Evolutionary conservation across 148 eudicot genomes (phyloP).

Genomic region (Vaccinium darrowii): DNA sequence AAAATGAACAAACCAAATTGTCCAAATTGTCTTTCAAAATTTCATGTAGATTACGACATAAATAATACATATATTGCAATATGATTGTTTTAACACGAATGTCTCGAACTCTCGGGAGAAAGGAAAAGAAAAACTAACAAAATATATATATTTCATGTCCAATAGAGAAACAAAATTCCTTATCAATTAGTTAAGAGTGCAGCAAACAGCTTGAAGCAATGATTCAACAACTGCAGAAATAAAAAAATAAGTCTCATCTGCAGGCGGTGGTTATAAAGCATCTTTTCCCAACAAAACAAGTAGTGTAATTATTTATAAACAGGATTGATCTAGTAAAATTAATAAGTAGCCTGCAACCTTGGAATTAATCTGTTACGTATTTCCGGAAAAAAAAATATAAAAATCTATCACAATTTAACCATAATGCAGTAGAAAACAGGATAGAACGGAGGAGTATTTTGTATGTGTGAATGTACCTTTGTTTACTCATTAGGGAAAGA

Average conservation of each 20-base stretch:
- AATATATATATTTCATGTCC: not conserved
- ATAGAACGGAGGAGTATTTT: not conserved
- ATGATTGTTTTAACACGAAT: not conserved
- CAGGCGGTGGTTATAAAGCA: not conserved
- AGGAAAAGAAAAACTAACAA: not conserved
- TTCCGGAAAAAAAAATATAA: too few species aligned
- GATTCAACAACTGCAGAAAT: not conserved
- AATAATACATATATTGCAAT: too few species aligned
- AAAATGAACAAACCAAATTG: too few species aligned
- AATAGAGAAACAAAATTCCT: not conserved
- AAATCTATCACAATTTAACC: not conserved
- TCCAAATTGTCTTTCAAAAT: too few species aligned
- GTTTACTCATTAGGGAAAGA: slow-evolving; percentile 57
- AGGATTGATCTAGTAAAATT: not conserved
- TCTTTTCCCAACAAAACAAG: not conserved
- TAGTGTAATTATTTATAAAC: not conserved
- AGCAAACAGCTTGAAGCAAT: not conserved
- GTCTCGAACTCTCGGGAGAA: too few species aligned
- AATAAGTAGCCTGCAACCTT: not conserved
- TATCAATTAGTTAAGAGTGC: not conserved
- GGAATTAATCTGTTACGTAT: too few species aligned
- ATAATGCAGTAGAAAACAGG: not conserved
- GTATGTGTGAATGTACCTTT: slow-evolving; percentile 36
- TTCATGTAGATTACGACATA: too few species aligned
- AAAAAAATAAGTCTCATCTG: not conserved